Evolutionary conservation across 768 basidiomycete genomes (phyloP), one percentile per base, ranked within the genome.

Genomic region (Tulasnella sp.): DNA sequence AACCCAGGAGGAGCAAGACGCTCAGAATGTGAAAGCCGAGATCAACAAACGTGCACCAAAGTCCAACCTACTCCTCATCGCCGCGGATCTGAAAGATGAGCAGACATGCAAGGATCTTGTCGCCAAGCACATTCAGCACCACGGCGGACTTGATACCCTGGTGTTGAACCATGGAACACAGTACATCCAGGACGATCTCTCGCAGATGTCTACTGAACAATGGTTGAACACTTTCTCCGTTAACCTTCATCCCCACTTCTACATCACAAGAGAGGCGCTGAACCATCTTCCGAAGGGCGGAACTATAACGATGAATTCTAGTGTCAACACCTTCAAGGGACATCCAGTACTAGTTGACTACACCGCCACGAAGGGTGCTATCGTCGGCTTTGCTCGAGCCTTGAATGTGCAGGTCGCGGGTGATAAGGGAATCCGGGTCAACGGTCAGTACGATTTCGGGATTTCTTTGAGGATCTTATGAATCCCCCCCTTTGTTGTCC

Each of bases 341-440:
- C 70, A 72, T 46, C 68, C 68, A 5, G 67, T 71, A 53, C 63
- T 77, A 20, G 58, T 76, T 33, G 75, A 77, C 62, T 77, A 75
- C 62, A 74, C 74, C 13, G 60, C 72, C 6, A 75, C 75, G 24
- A 76, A 76, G 59, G 75, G 75, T 8, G 71, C 73, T 7, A 72
- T 75, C 53, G 64, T 74, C 45, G 66, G 60, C 12, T 73, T 74
- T 60, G 69, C 70, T 44, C 62, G 74, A 24, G 70, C 68, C 0
- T 61, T 76, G 48, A 69, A 66, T 45, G 76, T 75, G 59, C 72
- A 75, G 60, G 65, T 75, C 33, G 69, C 75, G 35, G 69, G 69
- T 48, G 66, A 70, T 53, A 72, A 69, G 59, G 68, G 67, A 5
- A 71, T 76, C 53, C 63, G 75, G 20, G 71, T 72, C 41, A 73